Percentiles rank a stretch among this genome's conserved stretches.
Evolutionary conservation across 352 stramenopile genomes (phyloP).

Genomic region (Phytophthora multivora): DNA sequence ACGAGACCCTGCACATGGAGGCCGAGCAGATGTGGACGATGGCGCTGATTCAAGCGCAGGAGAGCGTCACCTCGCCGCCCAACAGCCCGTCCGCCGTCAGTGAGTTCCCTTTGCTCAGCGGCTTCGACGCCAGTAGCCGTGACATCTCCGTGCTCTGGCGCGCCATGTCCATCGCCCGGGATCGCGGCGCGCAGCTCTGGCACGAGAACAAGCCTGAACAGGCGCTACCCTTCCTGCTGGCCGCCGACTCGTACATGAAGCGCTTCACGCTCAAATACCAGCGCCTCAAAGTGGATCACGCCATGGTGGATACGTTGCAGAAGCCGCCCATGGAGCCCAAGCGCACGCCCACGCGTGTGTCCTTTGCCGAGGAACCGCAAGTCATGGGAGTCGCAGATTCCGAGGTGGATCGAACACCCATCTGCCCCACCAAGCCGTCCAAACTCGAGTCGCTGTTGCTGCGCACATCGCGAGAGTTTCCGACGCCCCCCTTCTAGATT

Average conservation of each 20-base stretch:
- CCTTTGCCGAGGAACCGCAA: slow-evolving; percentile 63
- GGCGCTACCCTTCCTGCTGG: slow-evolving; percentile 77
- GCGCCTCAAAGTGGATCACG: slow-evolving; percentile 84
- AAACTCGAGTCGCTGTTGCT: slow-evolving; percentile 85
- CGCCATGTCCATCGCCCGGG: slow-evolving; percentile 78
- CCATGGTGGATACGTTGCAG: slow-evolving; percentile 76
- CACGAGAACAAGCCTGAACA: slow-evolving; percentile 88
- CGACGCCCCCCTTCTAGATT: slow-evolving; percentile 69
- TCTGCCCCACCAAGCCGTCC: slow-evolving; percentile 74
- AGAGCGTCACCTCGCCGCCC: slow-evolving; percentile 39
- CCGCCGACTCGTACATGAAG: slow-evolving; percentile 89
- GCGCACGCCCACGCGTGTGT: slow-evolving; percentile 53
- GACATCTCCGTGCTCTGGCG: slow-evolving; percentile 84
- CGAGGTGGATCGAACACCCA: slow-evolving; percentile 76
- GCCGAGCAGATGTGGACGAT: slow-evolving; percentile 78
- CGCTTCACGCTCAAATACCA: slow-evolving; percentile 89
- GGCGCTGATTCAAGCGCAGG: slow-evolving; percentile 69
- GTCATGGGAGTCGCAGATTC: slow-evolving; percentile 78
- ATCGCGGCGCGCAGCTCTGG: slow-evolving; percentile 82
- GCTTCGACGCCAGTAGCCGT: slow-evolving; percentile 64
- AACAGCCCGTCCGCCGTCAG: slow-evolving; percentile 43
- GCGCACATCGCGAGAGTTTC: slow-evolving; percentile 84
- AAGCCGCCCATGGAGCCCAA: slow-evolving; percentile 26
- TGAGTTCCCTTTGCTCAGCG: slow-evolving; percentile 70
- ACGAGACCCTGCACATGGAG: slow-evolving; percentile 71